Conservation (phyloP, 2,329 filamentous ascomycete species). For the Penicillium sp. region DNA sequence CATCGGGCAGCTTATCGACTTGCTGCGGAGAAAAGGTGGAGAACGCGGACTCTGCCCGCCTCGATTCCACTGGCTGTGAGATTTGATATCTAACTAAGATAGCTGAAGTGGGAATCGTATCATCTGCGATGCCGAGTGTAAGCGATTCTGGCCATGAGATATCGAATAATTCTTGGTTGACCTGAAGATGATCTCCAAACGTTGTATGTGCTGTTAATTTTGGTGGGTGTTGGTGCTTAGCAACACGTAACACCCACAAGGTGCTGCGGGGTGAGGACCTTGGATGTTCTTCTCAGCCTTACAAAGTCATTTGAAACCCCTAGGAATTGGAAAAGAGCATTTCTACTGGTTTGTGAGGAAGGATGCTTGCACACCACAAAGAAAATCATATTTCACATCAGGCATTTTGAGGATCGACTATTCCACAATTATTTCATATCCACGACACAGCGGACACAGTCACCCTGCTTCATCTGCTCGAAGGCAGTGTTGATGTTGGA, state of each 20-base stretch:
- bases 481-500: constrained; percentile 86
- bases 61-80: not conserved
- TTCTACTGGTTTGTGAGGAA: not conserved
- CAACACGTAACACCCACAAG: constrained; percentile 9
- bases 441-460: constrained; percentile 95
- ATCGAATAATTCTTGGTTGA: not conserved
- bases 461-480: constrained; percentile 89
- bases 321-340: not conserved
- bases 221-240: not conserved
- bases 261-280: constrained; percentile 23
- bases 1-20: constrained; percentile 8
- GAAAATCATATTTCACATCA: constrained; percentile 25
- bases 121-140: not conserved
- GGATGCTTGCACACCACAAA: constrained; percentile 1
- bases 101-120: not conserved
- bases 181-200: not conserved
- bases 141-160: not conserved
- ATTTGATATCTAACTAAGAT: not conserved
- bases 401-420: constrained; percentile 15
- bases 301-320: constrained; percentile 8
- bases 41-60: not conserved
- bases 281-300: constrained; percentile 9
- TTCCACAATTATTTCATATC: constrained; percentile 51
- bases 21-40: constrained; percentile 1
- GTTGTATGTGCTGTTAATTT: no score